Evolutionary conservation across 495 filamentous ascomycete species (phyloP).

Genomic region (Friedmanniomyces endolithicus): DNA sequence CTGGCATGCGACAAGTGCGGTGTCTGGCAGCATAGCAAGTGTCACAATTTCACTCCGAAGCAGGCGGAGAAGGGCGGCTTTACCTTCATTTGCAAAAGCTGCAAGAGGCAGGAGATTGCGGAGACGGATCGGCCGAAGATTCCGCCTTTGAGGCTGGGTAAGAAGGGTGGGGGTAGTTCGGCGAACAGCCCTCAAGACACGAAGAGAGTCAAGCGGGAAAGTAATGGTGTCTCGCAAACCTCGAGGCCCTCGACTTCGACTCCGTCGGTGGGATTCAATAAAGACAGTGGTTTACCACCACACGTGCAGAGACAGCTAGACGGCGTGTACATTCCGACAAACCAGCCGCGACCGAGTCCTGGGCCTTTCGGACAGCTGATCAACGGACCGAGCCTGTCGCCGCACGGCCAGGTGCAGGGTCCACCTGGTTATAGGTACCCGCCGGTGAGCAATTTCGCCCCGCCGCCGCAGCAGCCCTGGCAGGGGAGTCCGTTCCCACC

Average conservation of each 20-base stretch:
- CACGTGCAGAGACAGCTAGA: slow-evolving; percentile 21
- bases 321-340: slow-evolving; percentile 16
- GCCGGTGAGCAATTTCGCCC: slow-evolving; percentile 17
- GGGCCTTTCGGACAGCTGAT: slow-evolving; percentile 18
- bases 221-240: background rate
- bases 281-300: slow-evolving; percentile 5
- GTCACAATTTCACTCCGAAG: slow-evolving; percentile 61
- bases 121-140: slow-evolving; percentile 52
- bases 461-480: slow-evolving; percentile 17
- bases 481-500: slow-evolving; percentile 8
- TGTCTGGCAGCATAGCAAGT: slow-evolving; percentile 92
- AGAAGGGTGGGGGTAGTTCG: slow-evolving; percentile 12
- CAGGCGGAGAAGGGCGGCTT: slow-evolving; percentile 80
- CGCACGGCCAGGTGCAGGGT: slow-evolving; percentile 25
- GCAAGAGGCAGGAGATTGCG: slow-evolving; percentile 54
- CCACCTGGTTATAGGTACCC: slow-evolving; percentile 15
- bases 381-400: slow-evolving; percentile 30
- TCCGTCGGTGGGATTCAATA: slow-evolving; percentile 26
- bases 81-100: slow-evolving; percentile 73
- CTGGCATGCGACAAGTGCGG: slow-evolving; percentile 92
- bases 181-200: slow-evolving; percentile 2
- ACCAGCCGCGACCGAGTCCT: slow-evolving; percentile 6
- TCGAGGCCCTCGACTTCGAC: slow-evolving; percentile 18
- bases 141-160: slow-evolving; percentile 51
- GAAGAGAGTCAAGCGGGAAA: background rate